Evolutionary conservation across 768 basidiomycete genomes (phyloP), one percentile per base, ranked within the genome.

Genomic region (Obba rivulosa): DNA sequence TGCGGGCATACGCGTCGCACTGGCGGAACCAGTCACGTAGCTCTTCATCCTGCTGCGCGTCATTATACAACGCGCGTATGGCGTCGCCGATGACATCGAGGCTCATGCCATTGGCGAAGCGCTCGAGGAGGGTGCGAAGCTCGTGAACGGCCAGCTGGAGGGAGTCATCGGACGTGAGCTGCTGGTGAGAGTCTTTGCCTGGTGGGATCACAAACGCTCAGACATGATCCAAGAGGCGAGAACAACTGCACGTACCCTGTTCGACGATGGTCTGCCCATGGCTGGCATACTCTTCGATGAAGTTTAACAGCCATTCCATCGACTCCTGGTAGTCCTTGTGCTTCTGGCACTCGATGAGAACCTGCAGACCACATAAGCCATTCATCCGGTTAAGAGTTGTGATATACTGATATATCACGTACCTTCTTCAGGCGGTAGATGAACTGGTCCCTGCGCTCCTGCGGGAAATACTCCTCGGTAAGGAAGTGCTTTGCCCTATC

Each of bases 391-490:
- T 20, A 41, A 13, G 22, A n/a, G 7, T 31, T 31, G 28, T 13
- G 28, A 5, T 31, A 13, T 5, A 31, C 7, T 13, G 31, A 20
- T 22, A 8, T 5, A 24, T 31, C n/a, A 41, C 49, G 24, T 20
- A 85, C 87, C 81, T 96, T 97, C 76, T 97, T 97, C 5, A 81
- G 78, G 11, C 95, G 80, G 73, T 85, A 95, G 60, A 98, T 87
- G 66, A 92, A 96, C 60, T 91, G 91, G 46, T 95, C 91, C 20
- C 91, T 78, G 18, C 95, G 75, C 66, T 93, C 93, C 57, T 86
- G 75, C 0, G 94, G 93, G 75, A 96, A 93, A 56, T 85, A 87
- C 34, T 94, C 88, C 42, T 93, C 89, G 14, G 69, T 67, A 45
- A 96, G 57, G 65, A 89, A 87, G 25, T 82, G 73, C 60, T 79